phyloP scores from a whole-genome alignment of 345 rosid species.

The Moricandia moricandioides region DNA sequence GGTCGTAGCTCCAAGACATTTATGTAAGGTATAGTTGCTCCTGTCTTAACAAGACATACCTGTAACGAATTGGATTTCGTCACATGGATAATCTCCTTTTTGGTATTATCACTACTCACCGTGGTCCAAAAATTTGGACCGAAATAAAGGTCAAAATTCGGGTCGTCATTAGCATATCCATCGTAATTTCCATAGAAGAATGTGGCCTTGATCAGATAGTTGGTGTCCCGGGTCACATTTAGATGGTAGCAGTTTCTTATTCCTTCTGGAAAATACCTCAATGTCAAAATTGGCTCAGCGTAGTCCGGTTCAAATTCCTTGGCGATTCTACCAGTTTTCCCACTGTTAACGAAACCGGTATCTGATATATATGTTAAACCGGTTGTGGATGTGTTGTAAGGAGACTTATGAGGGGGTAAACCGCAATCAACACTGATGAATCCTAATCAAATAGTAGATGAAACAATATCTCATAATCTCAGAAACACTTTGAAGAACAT shows the following conservation, averaged over 20 bases:
- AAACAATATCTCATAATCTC: neutral
- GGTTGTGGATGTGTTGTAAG: neutral
- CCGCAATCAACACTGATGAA: conserved; percentile 35
- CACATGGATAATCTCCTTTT: conserved; percentile 26
- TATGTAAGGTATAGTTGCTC: conserved; percentile 30
- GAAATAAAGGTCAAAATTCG: conserved; percentile 23
- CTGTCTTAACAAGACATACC: conserved; percentile 33
- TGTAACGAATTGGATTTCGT: conserved; percentile 18
- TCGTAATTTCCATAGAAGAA: conserved; percentile 35
- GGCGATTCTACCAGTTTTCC: conserved; percentile 20
- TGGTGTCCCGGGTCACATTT: conserved; percentile 25
- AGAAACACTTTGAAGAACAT: neutral
- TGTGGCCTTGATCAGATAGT: conserved; percentile 18
- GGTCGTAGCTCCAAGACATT: conserved; percentile 32
- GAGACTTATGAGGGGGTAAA: conserved; percentile 11
- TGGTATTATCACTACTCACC: neutral
- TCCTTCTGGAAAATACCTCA: conserved; percentile 31
- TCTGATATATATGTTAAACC: conserved; percentile 30
- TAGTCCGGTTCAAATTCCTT: neutral
- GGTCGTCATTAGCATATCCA: neutral
- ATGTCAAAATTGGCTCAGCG: neutral
- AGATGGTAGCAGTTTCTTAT: conserved; percentile 28
- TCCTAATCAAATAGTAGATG: conserved; percentile 1
- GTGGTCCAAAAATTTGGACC: conserved; percentile 30
- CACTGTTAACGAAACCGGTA: neutral